phyloP scores from a whole-genome alignment of 805 yeast species.

The Cyberlindnera americana region DNA sequence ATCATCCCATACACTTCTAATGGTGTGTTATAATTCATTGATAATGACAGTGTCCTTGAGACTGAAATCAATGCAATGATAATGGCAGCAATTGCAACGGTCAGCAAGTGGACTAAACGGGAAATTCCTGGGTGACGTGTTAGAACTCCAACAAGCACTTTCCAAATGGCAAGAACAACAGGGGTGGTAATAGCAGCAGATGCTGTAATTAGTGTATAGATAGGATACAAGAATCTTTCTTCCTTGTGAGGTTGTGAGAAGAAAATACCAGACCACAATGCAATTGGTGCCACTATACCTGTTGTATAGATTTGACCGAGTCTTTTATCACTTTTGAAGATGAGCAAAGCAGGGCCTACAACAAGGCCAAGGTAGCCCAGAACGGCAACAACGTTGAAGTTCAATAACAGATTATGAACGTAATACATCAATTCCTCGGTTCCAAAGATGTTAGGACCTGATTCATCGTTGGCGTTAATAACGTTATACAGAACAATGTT shows the following conservation, averaged over 20 bases:
- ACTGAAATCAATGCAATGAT: slow-evolving; percentile 32
- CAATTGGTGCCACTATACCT: slow-evolving; percentile 45
- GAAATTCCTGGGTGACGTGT: slow-evolving; percentile 1
- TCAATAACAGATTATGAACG: slow-evolving; percentile 60
- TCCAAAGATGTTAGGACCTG: slow-evolving; percentile 92
- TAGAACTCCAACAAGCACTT: slow-evolving; percentile 3
- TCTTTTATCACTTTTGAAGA: slow-evolving; percentile 16
- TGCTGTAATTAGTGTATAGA: slow-evolving; percentile 65
- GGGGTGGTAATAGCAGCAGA: slow-evolving; percentile 53
- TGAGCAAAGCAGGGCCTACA: slow-evolving; percentile 25
- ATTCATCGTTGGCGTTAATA: slow-evolving; percentile 50
- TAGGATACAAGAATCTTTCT: slow-evolving; percentile 85
- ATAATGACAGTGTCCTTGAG: slow-evolving; percentile 57
- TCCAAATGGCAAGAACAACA: not conserved
- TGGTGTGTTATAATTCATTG: slow-evolving; percentile 72
- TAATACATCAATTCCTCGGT: slow-evolving; percentile 77
- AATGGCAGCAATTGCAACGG: not conserved
- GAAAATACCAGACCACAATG: slow-evolving; percentile 67
- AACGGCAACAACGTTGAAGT: slow-evolving; percentile 58
- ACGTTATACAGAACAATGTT: slow-evolving; percentile 86
- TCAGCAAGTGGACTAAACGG: not conserved
- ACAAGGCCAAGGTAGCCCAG: slow-evolving; percentile 40
- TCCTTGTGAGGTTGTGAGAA: slow-evolving; percentile 85
- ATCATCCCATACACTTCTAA: slow-evolving; percentile 50
- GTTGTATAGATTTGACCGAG: slow-evolving; percentile 2